A percentile compares a stretch with the other conserved stretches of the same genome.
phyloP scores from a whole-genome alignment of 73 alveolate genomes.

The Symbiodinium pilosum region DNA sequence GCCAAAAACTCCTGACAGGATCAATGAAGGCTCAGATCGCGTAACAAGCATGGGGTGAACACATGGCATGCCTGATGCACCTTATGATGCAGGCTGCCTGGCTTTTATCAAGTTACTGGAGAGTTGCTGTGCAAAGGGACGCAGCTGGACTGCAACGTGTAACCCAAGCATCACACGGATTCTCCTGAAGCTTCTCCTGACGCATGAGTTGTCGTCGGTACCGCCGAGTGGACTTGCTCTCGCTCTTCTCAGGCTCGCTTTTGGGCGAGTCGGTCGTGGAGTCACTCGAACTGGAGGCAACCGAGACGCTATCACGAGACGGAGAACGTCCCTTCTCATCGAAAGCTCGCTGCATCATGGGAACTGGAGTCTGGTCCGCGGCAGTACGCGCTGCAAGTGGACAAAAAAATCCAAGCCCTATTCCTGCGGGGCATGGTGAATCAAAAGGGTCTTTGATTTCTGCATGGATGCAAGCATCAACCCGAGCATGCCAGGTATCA shows the following conservation, averaged over 20 bases:
- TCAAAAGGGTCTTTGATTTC: too few species aligned
- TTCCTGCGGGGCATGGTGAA: neutral
- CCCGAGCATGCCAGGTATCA: too few species aligned
- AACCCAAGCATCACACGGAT: too few species aligned
- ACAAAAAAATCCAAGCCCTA: neutral
- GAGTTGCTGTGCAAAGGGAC: too few species aligned
- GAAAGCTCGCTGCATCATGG: too few species aligned
- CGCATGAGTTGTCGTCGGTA: neutral
- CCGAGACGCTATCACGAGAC: neutral
- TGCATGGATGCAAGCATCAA: too few species aligned
- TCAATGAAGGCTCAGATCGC: too few species aligned
- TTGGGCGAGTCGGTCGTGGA: neutral
- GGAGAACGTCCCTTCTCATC: neutral
- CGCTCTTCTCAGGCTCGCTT: neutral
- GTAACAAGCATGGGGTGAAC: too few species aligned
- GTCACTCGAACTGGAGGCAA: neutral
- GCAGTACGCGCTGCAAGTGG: neutral
- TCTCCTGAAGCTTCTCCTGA: slow-evolving; percentile 1
- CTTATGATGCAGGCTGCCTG: too few species aligned
- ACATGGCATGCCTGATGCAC: too few species aligned
- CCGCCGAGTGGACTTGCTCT: neutral
- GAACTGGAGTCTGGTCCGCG: neutral
- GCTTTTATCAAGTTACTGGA: too few species aligned
- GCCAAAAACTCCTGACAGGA: neutral
- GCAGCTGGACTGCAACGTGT: too few species aligned